A percentile compares a stretch with the other conserved stretches of the same genome.
These are phyloP conservation scores for Zygosaccharomyces sapae DNA, from an alignment of 1,139 yeast species.

Conservation along the genomic window DNA sequence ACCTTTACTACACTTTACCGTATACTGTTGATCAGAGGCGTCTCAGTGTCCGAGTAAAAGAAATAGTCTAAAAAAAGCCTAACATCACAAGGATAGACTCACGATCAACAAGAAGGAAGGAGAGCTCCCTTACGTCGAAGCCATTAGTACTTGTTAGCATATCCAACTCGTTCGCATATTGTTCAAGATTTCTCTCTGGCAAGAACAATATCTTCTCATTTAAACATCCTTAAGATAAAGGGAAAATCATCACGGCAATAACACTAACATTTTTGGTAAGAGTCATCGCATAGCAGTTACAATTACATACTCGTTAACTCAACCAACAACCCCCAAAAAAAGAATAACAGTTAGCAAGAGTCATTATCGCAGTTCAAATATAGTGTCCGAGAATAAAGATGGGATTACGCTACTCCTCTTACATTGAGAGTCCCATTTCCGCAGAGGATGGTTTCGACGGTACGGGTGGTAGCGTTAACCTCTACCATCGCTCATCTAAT, in stretches of 20 bases:
- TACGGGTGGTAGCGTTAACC: constrained; percentile 10
- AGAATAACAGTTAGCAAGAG: background rate
- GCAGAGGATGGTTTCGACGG: constrained; percentile 12
- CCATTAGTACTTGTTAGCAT: background rate
- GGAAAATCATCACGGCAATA: background rate
- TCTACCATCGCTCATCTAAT: constrained; percentile 13
- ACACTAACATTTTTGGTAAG: background rate
- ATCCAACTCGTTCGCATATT: too few species aligned
- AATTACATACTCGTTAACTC: constrained; percentile 1
- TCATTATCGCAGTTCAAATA: background rate
- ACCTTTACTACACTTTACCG: background rate
- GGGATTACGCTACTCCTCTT: constrained; percentile 41
- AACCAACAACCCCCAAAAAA: background rate
- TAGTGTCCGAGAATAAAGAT: constrained; percentile 19
- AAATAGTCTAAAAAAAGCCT: constrained; percentile 1
- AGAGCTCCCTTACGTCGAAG: constrained; percentile 6
- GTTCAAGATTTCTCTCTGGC: too few species aligned
- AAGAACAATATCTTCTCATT: too few species aligned
- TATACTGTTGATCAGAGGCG: background rate
- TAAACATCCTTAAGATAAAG: too few species aligned
- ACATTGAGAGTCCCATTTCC: constrained; percentile 37
- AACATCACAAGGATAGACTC: constrained; percentile 6
- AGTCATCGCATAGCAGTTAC: background rate
- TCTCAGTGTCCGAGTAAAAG: constrained; percentile 6
- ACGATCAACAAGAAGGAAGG: constrained; percentile 5